Base-by-base conservation (phyloP, 2,329 filamentous ascomycete genomes). In the Pestalotiopsis sp. region DNA sequence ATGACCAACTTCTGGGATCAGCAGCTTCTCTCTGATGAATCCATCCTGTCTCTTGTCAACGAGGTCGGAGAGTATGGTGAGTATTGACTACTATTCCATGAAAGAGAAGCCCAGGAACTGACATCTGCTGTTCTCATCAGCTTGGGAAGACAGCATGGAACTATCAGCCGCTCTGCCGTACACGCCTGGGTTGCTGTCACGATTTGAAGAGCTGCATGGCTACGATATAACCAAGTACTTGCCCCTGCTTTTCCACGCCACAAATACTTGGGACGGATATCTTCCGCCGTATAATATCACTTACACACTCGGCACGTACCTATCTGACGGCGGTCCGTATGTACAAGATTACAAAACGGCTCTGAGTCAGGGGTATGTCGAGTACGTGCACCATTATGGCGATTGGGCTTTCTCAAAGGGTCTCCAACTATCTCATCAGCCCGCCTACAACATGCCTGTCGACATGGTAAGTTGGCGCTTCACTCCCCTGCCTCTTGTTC, bases 141-240 rank as follows among this genome's bases (percentile, higher is more conserved):
- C 71, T 4, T 77, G 74, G 75, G 73, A 77, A 23, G 74, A 77
- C 60, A 75, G 73, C 60, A 70, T 75, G 67, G 74, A 77, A 68
- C 74, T 75, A 70, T 70, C 72, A 69, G 63, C 73, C 3, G 62
- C 71, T 12, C 66, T 76, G 60, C 74, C 70, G 69, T 75, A 73
- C 73, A 74, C 74, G 1, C 68, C 64, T 3, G 72, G 61, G 13
- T 72, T 75, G n/a, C 65, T 69, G 1, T 58, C 68, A 2, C 66
- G 65, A 4, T 76, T 75, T 31, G 57, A 74, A 36, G 59, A 59
- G 31, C 25, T 60, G 2, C 68, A 69, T 12, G 72, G 73, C 14
- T 76, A 75, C 67, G 72, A 64, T 38, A 67, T 67, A 23, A 63
- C 49, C 11, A 67, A 64, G 17, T 73, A 68, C 38, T 70, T 76